phyloP scores from a whole-genome alignment of 2,329 filamentous ascomycete species.

The Hymenoscyphus repandus region DNA sequence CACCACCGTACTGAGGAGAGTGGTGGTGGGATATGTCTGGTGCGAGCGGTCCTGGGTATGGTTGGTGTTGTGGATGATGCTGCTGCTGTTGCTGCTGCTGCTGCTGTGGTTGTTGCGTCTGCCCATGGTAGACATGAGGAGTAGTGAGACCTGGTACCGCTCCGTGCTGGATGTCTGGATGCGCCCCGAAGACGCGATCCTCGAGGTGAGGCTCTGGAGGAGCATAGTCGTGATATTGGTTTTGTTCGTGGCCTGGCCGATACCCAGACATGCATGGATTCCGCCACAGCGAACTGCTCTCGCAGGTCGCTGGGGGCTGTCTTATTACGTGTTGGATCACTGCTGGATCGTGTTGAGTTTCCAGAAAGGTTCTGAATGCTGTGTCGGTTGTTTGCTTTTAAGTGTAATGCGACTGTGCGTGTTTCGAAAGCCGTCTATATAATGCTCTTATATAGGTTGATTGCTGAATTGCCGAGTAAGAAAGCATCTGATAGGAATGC shows the following conservation, averaged over 20 bases:
- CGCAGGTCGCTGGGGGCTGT: conserved; percentile 62
- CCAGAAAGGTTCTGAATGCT: conserved; percentile 23
- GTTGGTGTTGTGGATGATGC: conserved; percentile 39
- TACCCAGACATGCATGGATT: conserved; percentile 61
- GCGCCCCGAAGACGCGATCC: conserved; percentile 56
- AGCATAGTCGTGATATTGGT: conserved; percentile 72
- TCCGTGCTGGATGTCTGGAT: conserved; percentile 32
- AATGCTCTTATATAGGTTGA: conserved; percentile 28
- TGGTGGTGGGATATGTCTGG: conserved; percentile 46
- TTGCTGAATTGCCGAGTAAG: conserved; percentile 23
- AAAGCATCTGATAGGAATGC: conserved; percentile 24
- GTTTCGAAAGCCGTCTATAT: conserved; percentile 29
- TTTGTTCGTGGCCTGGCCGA: conserved; percentile 47
- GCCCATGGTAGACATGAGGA: conserved; percentile 35
- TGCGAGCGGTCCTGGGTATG: conserved; percentile 48
- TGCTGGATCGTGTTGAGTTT: conserved; percentile 28
- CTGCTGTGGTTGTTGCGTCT: conserved; percentile 49
- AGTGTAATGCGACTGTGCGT: conserved; percentile 23
- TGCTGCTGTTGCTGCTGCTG: conserved; percentile 43
- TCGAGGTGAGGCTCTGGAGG: conserved; percentile 60
- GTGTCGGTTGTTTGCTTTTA: conserved; percentile 27
- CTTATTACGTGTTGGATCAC: conserved; percentile 32
- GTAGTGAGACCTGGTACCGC: conserved; percentile 28
- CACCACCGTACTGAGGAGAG: conserved; percentile 41
- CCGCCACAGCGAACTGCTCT: conserved; percentile 73